These are phyloP conservation scores for Perilla frutescens DNA, from an alignment of 257 asterid species.

Conservation along the genomic window DNA sequence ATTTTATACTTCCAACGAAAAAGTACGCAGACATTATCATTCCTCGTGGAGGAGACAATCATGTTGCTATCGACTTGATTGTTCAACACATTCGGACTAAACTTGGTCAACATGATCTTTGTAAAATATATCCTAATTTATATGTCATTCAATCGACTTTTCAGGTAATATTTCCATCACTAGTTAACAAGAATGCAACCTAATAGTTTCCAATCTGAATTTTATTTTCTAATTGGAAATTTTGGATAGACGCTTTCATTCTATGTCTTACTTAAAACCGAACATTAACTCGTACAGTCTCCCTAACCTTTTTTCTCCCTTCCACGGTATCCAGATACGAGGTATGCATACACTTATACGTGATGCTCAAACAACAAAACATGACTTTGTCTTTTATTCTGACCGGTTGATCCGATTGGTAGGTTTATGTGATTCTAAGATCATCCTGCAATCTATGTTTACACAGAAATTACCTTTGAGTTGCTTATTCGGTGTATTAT, in stretches of 20 bases:
- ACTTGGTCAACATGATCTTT: conserved; percentile 98
- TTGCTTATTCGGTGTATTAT: conserved; percentile 31
- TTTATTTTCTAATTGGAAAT: conserved; percentile 18
- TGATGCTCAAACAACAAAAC: conserved; percentile 90
- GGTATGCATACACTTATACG: conserved; percentile 99
- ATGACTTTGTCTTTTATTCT: conserved; percentile 92
- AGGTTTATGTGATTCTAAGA: conserved; percentile 41
- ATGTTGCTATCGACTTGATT: conserved; percentile 97
- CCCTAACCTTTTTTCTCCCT: too few species aligned
- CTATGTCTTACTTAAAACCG: conserved; percentile 10
- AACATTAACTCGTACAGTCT: not conserved
- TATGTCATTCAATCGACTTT: conserved; percentile 96
- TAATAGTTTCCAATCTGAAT: conserved; percentile 10
- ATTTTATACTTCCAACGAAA: conserved; percentile 96
- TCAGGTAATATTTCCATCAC: conserved; percentile 63
- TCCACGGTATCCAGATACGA: conserved; percentile 73
- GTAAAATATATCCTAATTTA: conserved; percentile 94
- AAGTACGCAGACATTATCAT: conserved; percentile 97
- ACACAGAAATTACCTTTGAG: conserved; percentile 7
- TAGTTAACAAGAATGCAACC: not conserved
- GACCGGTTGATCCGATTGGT: conserved; percentile 97
- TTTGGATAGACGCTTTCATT: conserved; percentile 13
- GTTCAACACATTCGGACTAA: conserved; percentile 98
- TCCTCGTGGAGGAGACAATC: conserved; percentile 99
- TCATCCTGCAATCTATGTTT: conserved; percentile 23